Conservation (phyloP, 768 basidiomycete species). For the Exidia glandulosa region DNA sequence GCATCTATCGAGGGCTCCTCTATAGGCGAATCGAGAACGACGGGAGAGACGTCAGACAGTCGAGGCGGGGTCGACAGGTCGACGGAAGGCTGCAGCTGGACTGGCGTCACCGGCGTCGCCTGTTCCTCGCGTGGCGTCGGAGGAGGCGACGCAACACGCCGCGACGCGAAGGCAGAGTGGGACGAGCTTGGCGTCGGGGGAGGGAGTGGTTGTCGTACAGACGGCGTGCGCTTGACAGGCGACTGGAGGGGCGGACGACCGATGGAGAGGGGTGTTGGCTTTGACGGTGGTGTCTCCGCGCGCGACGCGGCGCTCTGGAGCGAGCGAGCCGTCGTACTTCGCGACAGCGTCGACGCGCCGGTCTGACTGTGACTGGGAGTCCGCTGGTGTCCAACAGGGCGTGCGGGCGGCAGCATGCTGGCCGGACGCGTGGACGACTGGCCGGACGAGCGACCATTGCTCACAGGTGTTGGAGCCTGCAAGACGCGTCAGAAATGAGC, state of each 20-base stretch:
- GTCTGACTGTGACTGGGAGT: constrained; percentile 27
- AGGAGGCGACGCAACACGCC: background rate
- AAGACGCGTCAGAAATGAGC: background rate
- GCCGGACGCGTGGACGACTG: background rate
- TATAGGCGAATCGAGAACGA: constrained; percentile 6
- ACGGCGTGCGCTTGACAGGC: constrained; percentile 13
- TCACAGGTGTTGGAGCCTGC: background rate
- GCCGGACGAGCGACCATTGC: background rate
- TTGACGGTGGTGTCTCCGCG: constrained; percentile 43
- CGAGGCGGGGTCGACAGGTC: background rate
- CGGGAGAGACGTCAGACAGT: background rate
- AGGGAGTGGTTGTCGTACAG: constrained; percentile 26
- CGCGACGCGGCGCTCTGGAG: constrained; percentile 42
- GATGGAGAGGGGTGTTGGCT: constrained; percentile 30
- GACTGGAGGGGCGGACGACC: constrained; percentile 20
- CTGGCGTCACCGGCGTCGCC: background rate
- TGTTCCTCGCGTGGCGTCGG: background rate
- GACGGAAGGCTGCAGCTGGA: constrained; percentile 3
- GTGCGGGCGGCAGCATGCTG: background rate
- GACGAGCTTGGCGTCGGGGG: constrained; percentile 26
- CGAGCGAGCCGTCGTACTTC: constrained; percentile 30
- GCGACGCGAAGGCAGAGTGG: background rate
- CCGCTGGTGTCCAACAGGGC: constrained; percentile 43
- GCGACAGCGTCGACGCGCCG: constrained; percentile 21
- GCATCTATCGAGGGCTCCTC: background rate